A percentile compares a stretch with the other conserved stretches of the same genome.
Evolutionary conservation across 805 yeast species (phyloP).

Genomic region (Nakazawaea wickerhamii): DNA sequence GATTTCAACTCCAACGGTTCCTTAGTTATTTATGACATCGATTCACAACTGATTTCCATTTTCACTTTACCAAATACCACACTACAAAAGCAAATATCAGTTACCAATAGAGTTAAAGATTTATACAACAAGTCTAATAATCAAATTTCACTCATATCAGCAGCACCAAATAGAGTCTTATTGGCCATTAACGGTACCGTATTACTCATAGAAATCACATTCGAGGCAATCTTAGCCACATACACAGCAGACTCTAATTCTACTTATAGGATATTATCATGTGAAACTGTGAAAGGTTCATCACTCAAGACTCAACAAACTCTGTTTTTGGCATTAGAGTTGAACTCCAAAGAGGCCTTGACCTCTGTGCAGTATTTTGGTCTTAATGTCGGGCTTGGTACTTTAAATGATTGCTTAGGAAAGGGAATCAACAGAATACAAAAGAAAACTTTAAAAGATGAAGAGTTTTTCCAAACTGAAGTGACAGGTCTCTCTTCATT

Average conservation of each 20-base stretch:
- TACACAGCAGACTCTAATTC: conserved; percentile 7
- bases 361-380: conserved; percentile 39
- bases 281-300: conserved; percentile 36
- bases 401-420: conserved; percentile 64
- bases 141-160: conserved; percentile 32
- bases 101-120: conserved; percentile 22
- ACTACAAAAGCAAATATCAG: conserved; percentile 24
- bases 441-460: conserved; percentile 14
- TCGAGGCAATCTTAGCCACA: conserved; percentile 33
- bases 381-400: conserved; percentile 61
- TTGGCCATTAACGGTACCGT: conserved; percentile 34
- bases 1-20: conserved; percentile 26
- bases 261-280: conserved; percentile 17
- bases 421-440: conserved; percentile 37
- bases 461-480: conserved; percentile 16
- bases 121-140: conserved; percentile 3
- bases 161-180: conserved; percentile 42
- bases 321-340: conserved; percentile 35
- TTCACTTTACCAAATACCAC: conserved; percentile 28
- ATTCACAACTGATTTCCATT: conserved; percentile 17
- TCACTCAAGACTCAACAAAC: conserved; percentile 35
- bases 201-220: conserved; percentile 39
- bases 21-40: conserved; percentile 21
- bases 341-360: conserved; percentile 36
- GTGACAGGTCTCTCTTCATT: conserved; percentile 22